phyloP scores from a whole-genome alignment of 2,329 filamentous ascomycete genomes.

The Colletotrichum cuscutae region DNA sequence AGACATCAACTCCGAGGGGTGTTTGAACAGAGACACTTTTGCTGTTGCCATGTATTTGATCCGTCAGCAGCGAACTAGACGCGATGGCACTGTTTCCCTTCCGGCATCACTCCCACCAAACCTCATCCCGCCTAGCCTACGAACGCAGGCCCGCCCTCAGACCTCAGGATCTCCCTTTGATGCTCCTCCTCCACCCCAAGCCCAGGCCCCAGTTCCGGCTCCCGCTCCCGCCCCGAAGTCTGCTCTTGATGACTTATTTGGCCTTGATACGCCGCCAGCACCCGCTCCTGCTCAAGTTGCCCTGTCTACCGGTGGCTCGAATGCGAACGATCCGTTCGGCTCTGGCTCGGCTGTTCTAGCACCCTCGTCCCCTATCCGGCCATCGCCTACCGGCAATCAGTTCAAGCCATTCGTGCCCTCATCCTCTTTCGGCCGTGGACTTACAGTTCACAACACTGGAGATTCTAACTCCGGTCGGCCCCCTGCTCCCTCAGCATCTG shows the following conservation, averaged over 20 bases:
- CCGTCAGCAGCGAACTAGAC: slow-evolving; percentile 83
- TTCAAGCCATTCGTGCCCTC: slow-evolving; percentile 95
- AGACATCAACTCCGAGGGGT: slow-evolving; percentile 91
- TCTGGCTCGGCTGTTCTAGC: slow-evolving; percentile 57
- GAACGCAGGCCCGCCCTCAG: slow-evolving; percentile 65
- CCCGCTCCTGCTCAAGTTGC: slow-evolving; percentile 65
- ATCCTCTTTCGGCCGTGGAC: slow-evolving; percentile 88
- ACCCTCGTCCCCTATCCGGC: slow-evolving; percentile 65
- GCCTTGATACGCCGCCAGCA: slow-evolving; percentile 72
- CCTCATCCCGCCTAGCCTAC: slow-evolving; percentile 87
- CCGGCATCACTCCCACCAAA: slow-evolving; percentile 83
- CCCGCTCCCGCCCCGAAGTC: slow-evolving; percentile 69
- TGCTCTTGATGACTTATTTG: slow-evolving; percentile 93
- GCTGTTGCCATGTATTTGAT: slow-evolving; percentile 98
- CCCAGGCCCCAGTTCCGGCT: slow-evolving; percentile 42
- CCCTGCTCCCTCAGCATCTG: slow-evolving; percentile 61
- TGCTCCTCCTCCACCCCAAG: slow-evolving; percentile 46
- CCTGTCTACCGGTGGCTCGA: slow-evolving; percentile 80
- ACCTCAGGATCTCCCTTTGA: slow-evolving; percentile 66
- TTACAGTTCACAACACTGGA: slow-evolving; percentile 82
- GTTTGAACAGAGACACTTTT: slow-evolving; percentile 89
- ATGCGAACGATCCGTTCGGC: slow-evolving; percentile 70
- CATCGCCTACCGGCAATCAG: slow-evolving; percentile 58
- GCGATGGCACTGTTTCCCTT: slow-evolving; percentile 68
- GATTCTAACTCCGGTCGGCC: slow-evolving; percentile 58